Evolutionary conservation across 306 rosid species (phyloP).

Genomic region (Ammopiptanthus mongolicus): DNA sequence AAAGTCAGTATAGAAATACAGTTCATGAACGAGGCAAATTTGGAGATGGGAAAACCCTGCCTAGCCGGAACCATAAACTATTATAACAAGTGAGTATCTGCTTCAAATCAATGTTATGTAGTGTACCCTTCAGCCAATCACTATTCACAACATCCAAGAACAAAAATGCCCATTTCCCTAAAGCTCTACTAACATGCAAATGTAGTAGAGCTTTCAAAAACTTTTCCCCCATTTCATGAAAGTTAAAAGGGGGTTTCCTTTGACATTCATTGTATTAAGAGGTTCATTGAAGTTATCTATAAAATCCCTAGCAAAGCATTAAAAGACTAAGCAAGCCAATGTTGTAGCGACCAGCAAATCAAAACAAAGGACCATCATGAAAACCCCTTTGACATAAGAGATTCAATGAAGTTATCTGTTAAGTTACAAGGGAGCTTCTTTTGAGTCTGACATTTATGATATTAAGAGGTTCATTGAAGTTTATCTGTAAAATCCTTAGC

Average conservation of each 20-base stretch:
- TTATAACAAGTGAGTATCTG: background rate
- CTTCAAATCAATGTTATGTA: background rate
- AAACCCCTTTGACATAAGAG: background rate
- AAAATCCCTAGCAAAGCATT: background rate
- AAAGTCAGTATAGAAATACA: background rate
- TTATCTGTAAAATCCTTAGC: background rate
- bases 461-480: background rate
- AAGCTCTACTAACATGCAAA: background rate
- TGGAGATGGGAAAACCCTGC: background rate
- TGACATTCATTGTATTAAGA: background rate
- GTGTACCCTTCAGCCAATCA: background rate
- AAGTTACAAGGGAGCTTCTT: background rate
- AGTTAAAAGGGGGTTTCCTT: background rate
- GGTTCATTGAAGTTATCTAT: background rate
- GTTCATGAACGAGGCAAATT: background rate
- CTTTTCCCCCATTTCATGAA: background rate
- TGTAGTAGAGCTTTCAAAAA: background rate
- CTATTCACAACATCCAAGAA: background rate
- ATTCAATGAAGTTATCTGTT: background rate
- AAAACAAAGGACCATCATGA: background rate
- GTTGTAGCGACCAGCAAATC: background rate
- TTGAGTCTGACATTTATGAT: background rate
- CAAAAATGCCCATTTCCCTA: background rate
- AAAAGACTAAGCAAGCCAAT: background rate
- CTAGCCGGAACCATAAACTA: background rate